These are phyloP conservation scores for Gossypium longicalyx DNA, from an alignment of 345 rosid species.

Conservation along the genomic window DNA sequence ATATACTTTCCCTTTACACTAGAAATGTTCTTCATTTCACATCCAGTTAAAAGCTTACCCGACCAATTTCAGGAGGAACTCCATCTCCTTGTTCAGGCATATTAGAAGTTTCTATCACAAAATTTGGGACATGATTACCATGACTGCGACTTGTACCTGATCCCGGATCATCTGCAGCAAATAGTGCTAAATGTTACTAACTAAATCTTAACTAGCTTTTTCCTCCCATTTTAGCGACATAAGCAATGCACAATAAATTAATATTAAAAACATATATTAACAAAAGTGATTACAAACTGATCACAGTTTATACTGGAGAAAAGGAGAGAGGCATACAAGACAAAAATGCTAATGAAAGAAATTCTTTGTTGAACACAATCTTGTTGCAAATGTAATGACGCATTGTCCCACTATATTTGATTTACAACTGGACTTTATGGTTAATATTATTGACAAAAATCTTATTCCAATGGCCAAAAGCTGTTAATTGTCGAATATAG, in stretches of 20 bases:
- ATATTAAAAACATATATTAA: background rate
- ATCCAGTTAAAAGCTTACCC: slow-evolving; percentile 39
- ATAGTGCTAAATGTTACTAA: background rate
- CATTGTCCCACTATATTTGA: background rate
- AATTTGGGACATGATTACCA: slow-evolving; percentile 40
- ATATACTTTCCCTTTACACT: background rate
- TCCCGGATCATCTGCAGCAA: slow-evolving; percentile 36
- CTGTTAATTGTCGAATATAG: background rate
- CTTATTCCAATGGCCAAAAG: background rate
- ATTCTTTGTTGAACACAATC: background rate
- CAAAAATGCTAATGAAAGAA: background rate
- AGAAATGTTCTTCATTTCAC: slow-evolving; percentile 7
- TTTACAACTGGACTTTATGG: background rate
- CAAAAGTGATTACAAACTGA: background rate
- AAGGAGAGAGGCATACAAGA: background rate
- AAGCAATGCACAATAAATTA: background rate
- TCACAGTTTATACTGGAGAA: background rate
- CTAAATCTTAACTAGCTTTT: background rate
- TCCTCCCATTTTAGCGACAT: background rate
- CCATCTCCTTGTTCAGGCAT: slow-evolving; percentile 70
- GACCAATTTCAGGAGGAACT: slow-evolving; percentile 63
- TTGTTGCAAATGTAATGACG: too few relatives aligned
- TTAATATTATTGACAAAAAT: background rate
- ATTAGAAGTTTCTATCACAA: slow-evolving; percentile 61
- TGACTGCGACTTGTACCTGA: slow-evolving; percentile 35